Percentiles rank a stretch among this genome's conserved stretches.
phyloP scores from a whole-genome alignment of 1,284 basidiomycete species.

The Cryptococcus neoformans region DNA sequence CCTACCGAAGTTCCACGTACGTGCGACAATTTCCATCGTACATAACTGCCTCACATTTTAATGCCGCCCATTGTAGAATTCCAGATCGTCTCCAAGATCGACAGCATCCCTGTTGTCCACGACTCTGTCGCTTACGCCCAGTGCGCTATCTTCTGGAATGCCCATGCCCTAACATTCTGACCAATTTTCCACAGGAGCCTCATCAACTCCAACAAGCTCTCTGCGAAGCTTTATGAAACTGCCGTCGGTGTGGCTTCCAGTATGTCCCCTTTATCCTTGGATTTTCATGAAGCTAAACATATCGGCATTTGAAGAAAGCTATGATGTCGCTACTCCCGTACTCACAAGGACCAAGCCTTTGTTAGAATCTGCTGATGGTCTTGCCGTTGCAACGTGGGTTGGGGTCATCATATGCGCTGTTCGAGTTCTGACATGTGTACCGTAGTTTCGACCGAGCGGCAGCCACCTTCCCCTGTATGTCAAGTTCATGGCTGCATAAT shows the following conservation, averaged over 20 bases:
- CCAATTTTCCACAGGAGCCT: not conserved
- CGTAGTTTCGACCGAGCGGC: conserved; percentile 45
- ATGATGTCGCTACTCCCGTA: conserved; percentile 44
- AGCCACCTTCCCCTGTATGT: conserved; percentile 47
- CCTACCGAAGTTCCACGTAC: not conserved
- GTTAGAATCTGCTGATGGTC: conserved; percentile 43
- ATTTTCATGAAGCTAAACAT: not conserved
- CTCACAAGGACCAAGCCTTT: conserved; percentile 43
- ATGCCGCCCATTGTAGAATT: conserved; percentile 33
- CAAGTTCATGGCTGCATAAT: not conserved
- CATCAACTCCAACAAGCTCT: conserved; percentile 31
- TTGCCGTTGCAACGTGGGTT: conserved; percentile 46
- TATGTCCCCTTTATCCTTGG: conserved; percentile 13
- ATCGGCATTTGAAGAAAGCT: conserved; percentile 28
- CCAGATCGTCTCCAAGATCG: conserved; percentile 46
- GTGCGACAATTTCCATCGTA: not conserved
- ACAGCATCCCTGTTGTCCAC: conserved; percentile 45
- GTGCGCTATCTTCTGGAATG: conserved; percentile 22
- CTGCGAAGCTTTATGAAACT: conserved; percentile 41
- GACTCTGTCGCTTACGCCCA: conserved; percentile 47
- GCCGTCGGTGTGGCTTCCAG: conserved; percentile 40
- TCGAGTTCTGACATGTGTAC: not conserved
- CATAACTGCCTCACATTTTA: conserved; percentile 4
- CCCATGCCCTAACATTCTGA: not conserved
- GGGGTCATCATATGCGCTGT: not conserved